Base-by-base conservation (phyloP, 2,329 filamentous ascomycete species). In the Phyllosticta capitalensis region DNA sequence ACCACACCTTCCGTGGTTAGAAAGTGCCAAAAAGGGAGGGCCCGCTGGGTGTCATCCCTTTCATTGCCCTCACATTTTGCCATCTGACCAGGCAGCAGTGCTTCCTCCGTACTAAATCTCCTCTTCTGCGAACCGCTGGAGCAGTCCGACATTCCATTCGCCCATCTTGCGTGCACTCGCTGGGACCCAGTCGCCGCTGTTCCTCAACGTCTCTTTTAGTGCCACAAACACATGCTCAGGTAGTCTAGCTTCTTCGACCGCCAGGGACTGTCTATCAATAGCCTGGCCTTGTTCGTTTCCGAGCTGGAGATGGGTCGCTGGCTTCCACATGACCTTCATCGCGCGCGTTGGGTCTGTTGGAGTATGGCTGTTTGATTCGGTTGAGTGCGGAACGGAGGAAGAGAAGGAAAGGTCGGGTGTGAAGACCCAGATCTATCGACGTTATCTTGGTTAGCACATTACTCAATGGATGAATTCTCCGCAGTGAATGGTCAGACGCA, bases 101-200 rank as follows among this genome's bases (percentile, higher is more conserved):
- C 5, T 19, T n/a, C 5, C n/a, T 6, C 19, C 22, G 7, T 10
- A 24, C 19, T 54, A 33, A 14, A 58, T 45, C 22, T 70, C 67
- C 6, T 63, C 63, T 10, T 64, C 63, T 61, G 75, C 71, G 71
- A 81, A 85, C 61, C 80, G 75, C 63, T 80, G 78, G 61, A 90
- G 67, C 19, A 90, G 68, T 1, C 84, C 85, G 5, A 90, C 83
- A 24, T 79, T 78, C 86, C 86, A 90, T n/a, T 79, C 81, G 67
- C 82, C 78, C 64, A 88, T 87, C 26, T 65, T 73, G 59, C 83
- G 77, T 61, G 86, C 82, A 9, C 74, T 74, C 0, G 64, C 67
- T 1, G 87, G 86, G 9, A 90, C 68, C 17, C 83, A 67, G 2
- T 62, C 50, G 38, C 78, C 81, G 63, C 80, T 84, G 7, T 66